Percentiles rank a stretch among this genome's conserved stretches.
These are phyloP conservation scores for Fusarium sp. DNA, from an alignment of 2,329 filamentous ascomycete species.

Conservation along the genomic window DNA sequence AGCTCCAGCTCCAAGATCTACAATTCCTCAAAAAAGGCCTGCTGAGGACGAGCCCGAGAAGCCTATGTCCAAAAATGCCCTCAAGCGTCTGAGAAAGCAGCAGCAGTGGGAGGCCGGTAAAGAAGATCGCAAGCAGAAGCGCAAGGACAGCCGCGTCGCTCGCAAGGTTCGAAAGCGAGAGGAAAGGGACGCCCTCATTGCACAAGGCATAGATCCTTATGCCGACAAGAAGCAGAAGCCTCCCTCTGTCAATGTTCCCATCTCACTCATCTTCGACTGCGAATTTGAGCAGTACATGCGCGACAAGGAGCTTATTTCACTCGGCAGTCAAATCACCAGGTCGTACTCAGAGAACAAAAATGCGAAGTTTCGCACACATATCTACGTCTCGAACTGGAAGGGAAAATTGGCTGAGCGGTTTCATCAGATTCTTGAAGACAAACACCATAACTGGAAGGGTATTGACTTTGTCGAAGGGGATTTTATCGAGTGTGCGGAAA, in stretches of 20 bases:
- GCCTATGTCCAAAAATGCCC: conserved; percentile 83
- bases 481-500: conserved; percentile 76
- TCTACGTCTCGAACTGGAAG: conserved; percentile 83
- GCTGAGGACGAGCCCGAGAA: conserved; percentile 27
- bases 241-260: conserved; percentile 71
- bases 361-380: conserved; percentile 74
- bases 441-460: conserved; percentile 84
- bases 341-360: conserved; percentile 89
- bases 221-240: conserved; percentile 53
- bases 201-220: conserved; percentile 60
- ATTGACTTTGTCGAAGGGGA: conserved; percentile 80
- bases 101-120: conserved; percentile 82
- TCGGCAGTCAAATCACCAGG: conserved; percentile 86
- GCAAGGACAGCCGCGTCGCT: conserved; percentile 67
- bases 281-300: conserved; percentile 92
- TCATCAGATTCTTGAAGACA: conserved; percentile 77
- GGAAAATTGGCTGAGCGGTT: conserved; percentile 83
- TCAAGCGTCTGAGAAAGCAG: conserved; percentile 81
- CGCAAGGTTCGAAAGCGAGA: conserved; percentile 63
- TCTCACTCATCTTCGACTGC: conserved; percentile 90
- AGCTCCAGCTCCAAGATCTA: conserved; percentile 6
- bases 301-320: conserved; percentile 85
- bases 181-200: conserved; percentile 64
- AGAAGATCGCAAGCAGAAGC: conserved; percentile 66
- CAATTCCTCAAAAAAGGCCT: conserved; percentile 10